These are phyloP conservation scores for Musa beccarii DNA, from an alignment of 176 grass and related monocot species.

Conservation along the genomic window DNA sequence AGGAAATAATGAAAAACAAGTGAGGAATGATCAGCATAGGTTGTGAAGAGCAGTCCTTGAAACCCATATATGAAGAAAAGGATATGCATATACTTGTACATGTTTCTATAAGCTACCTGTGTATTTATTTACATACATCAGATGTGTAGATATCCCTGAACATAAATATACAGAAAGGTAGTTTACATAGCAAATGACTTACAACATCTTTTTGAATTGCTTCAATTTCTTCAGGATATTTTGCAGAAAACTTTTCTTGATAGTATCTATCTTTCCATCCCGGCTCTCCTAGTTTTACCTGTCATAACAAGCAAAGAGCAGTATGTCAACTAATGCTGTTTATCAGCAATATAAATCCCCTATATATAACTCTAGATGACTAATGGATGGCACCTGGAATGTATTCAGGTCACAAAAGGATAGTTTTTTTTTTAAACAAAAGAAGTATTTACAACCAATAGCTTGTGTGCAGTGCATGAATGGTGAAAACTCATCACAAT, in stretches of 20 bases:
- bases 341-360: neutral
- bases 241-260: slow-evolving; percentile 78
- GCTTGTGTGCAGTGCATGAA: neutral
- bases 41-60: too few species aligned
- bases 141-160: too few species aligned
- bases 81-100: too few species aligned
- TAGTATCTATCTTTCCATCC: slow-evolving; percentile 99
- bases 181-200: slow-evolving; percentile 23
- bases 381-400: neutral
- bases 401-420: neutral
- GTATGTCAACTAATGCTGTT: neutral
- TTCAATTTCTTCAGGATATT: slow-evolving; percentile 60
- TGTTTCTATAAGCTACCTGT: too few species aligned
- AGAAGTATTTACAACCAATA: neutral
- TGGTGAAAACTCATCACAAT: neutral
- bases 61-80: too few species aligned
- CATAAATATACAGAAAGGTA: too few species aligned
- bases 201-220: slow-evolving; percentile 78
- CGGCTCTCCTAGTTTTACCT: slow-evolving; percentile 90
- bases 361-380: too few species aligned
- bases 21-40: too few species aligned
- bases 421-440: neutral
- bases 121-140: too few species aligned
- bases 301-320: slow-evolving; percentile 24
- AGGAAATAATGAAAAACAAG: too few species aligned